These are phyloP conservation scores for Lathyrus aphaca DNA, from an alignment of 306 rosid species.

Conservation along the genomic window DNA sequence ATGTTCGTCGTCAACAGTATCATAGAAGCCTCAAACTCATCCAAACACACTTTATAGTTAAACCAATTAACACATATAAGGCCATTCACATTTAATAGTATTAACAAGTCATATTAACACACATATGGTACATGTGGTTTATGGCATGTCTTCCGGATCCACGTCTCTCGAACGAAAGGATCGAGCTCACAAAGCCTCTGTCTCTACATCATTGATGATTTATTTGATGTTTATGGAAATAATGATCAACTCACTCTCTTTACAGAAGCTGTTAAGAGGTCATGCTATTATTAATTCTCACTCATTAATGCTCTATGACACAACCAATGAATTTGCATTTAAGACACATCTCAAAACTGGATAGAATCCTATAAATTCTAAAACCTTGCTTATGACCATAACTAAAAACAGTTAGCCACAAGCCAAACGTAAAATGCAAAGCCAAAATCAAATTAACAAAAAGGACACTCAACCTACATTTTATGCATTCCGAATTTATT, in stretches of 20 bases:
- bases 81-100: too few relatives aligned
- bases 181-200: slow-evolving; percentile 56
- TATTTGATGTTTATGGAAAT: slow-evolving; percentile 52
- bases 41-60: too few relatives aligned
- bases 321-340: slow-evolving; percentile 40
- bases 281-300: background rate
- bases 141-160: slow-evolving; percentile 59
- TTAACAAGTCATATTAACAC: too few relatives aligned
- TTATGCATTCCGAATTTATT: too few relatives aligned
- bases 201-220: slow-evolving; percentile 63
- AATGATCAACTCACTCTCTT: slow-evolving; percentile 59
- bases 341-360: slow-evolving; percentile 40
- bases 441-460: too few relatives aligned
- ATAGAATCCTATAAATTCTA: slow-evolving; percentile 38
- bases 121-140: slow-evolving; percentile 72
- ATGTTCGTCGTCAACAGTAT: too few relatives aligned
- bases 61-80: too few relatives aligned
- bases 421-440: too few relatives aligned
- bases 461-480: too few relatives aligned
- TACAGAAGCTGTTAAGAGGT: slow-evolving; percentile 62
- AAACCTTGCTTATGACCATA: too few relatives aligned
- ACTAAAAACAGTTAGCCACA: too few relatives aligned
- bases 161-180: slow-evolving; percentile 44
- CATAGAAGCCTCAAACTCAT: too few relatives aligned
- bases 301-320: slow-evolving; percentile 34